Base-by-base conservation (phyloP, 768 basidiomycete species). In the Hygrophorus pudorinus region DNA sequence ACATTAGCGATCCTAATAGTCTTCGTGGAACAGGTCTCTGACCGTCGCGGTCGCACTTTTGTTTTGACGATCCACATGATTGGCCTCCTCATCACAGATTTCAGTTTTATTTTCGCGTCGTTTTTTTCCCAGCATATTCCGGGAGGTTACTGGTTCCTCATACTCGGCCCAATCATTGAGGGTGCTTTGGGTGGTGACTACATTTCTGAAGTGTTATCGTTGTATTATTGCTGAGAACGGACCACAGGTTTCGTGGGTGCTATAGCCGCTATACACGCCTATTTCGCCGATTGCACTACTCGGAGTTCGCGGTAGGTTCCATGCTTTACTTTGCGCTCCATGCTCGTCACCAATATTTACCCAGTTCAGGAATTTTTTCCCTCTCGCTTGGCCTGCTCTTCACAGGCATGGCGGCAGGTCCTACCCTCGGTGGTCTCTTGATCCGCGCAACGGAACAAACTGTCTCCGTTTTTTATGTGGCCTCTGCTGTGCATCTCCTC, bases 81-180 rank as follows among this genome's bases (percentile, higher is more conserved):
- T 1, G 86, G 87, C 11, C 56, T 81, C 9, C 60, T 90, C 7
- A 38, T 79, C 33, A 71, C 67, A 48, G 84, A 91, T 48, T 54
- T 78, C 31, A 78, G 65, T 49, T 79, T 90, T 51, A 69, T 93
- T 40, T 52, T 82, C 33, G 82, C 86, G 4, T 66, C 76, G 14
- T 65, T 63, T 21, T 81, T 71, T 55, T 73, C 76, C 30, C 64
- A 75, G 42, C 52, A 61, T 5, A 64, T 88, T 3, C 90, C 89
- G 1, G 86, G 85, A 1, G 84, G 85, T 5, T 92, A 91, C 59
- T 83, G 85, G 73, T 81, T 87, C 56, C 65, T 89, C 18, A 48
- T 89, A 10, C 46, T 83, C 14, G 79, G 81, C 1, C 75, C 81
- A 8, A 46, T 77, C 5, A 48, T 85, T 1, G 83, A 87, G 49